These are phyloP conservation scores for Arthromyces matolae DNA, from an alignment of 768 basidiomycete genomes.

Conservation along the genomic window DNA sequence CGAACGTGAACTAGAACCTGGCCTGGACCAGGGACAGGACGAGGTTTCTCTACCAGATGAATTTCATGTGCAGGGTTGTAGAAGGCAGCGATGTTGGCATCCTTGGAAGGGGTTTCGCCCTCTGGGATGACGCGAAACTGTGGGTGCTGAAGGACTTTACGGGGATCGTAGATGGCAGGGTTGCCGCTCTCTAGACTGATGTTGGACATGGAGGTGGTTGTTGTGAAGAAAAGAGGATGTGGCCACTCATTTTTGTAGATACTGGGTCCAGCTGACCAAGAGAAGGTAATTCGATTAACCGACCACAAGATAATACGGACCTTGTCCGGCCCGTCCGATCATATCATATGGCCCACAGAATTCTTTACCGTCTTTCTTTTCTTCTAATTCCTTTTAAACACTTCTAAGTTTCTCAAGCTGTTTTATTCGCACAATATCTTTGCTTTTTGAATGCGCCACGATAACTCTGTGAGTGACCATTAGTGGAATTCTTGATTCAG, in stretches of 20 bases:
- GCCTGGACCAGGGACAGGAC: conserved; percentile 55
- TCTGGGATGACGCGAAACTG: conserved; percentile 48
- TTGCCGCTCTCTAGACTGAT: conserved; percentile 29
- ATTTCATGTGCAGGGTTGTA: conserved; percentile 63
- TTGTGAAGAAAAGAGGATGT: background rate
- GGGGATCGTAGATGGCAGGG: conserved; percentile 50
- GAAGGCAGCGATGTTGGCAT: conserved; percentile 57
- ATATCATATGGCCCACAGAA: background rate
- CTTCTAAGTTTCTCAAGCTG: no score
- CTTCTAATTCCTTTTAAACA: no score
- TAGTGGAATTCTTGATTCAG: no score
- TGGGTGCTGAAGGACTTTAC: conserved; percentile 52
- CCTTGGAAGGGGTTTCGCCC: conserved; percentile 45
- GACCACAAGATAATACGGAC: background rate
- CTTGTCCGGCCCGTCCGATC: conserved; percentile 3
- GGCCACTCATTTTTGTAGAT: background rate
- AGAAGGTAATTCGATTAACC: background rate
- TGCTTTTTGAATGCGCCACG: no score
- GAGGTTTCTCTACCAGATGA: conserved; percentile 64
- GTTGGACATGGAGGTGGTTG: conserved; percentile 19
- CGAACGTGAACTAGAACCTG: conserved; percentile 65
- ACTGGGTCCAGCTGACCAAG: conserved; percentile 5
- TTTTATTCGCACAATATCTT: no score
- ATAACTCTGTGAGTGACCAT: no score
- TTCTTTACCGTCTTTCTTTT: no score